These are phyloP conservation scores for Alternaria solani DNA, from an alignment of 2,329 filamentous ascomycete species.

Conservation along the genomic window DNA sequence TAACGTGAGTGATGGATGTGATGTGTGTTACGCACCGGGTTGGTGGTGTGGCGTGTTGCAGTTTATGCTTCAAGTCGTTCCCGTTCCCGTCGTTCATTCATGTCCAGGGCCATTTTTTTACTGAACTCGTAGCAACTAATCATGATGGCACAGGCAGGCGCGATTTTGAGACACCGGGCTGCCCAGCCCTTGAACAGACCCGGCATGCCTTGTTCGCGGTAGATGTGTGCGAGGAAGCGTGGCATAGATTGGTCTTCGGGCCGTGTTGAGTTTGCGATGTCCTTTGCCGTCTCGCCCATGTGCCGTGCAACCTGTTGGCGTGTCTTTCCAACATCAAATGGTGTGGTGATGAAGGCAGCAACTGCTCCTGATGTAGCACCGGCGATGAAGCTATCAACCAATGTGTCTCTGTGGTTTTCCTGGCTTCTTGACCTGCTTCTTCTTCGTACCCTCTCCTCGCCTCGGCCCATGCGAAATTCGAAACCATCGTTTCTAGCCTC, in stretches of 20 bases:
- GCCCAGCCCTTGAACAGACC: slow-evolving; percentile 94
- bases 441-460: slow-evolving; percentile 39
- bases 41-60: neutral
- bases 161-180: slow-evolving; percentile 90
- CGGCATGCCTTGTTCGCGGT: slow-evolving; percentile 78
- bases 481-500: slow-evolving; percentile 38
- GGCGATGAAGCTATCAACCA: slow-evolving; percentile 87
- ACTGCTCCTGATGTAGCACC: slow-evolving; percentile 84
- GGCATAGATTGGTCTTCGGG: slow-evolving; percentile 83
- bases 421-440: slow-evolving; percentile 64
- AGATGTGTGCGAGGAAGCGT: slow-evolving; percentile 88
- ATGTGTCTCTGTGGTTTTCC: slow-evolving; percentile 78
- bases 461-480: slow-evolving; percentile 46
- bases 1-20: neutral
- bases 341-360: slow-evolving; percentile 88
- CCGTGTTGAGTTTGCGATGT: slow-evolving; percentile 51
- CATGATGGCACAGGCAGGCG: slow-evolving; percentile 98
- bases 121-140: slow-evolving; percentile 97
- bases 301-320: slow-evolving; percentile 85
- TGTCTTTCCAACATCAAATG: slow-evolving; percentile 98
- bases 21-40: neutral
- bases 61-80: slow-evolving; percentile 27
- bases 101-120: slow-evolving; percentile 81
- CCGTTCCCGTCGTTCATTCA: slow-evolving; percentile 67
- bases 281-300: slow-evolving; percentile 48